These are phyloP conservation scores for Naumovozyma baii DNA, from an alignment of 805 yeast species.

Conservation along the genomic window DNA sequence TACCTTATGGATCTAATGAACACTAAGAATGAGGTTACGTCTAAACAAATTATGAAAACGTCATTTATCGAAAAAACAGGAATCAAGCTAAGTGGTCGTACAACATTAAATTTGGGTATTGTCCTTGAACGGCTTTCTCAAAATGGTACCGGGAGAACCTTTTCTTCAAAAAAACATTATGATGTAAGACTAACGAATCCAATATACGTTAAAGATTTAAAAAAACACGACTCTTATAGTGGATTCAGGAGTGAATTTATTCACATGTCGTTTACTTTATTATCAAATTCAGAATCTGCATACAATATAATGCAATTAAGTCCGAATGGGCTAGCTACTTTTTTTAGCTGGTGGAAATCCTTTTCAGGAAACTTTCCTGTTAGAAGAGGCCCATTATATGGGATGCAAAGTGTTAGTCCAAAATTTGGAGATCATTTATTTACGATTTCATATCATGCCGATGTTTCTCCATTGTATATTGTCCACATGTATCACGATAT, in stretches of 20 bases:
- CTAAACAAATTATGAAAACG: constrained; percentile 16
- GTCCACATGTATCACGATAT: constrained; percentile 55
- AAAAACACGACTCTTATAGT: constrained; percentile 64
- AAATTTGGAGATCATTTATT: constrained; percentile 68
- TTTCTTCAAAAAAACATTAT: constrained; percentile 49
- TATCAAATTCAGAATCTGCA: constrained; percentile 33
- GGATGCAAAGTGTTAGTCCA: constrained; percentile 41
- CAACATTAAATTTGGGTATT: constrained; percentile 48
- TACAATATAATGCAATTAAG: constrained; percentile 71
- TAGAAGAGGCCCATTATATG: constrained; percentile 64
- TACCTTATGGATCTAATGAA: constrained; percentile 32
- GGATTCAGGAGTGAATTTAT: constrained; percentile 77
- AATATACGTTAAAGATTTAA: constrained; percentile 35
- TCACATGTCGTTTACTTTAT: constrained; percentile 55
- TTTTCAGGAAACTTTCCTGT: constrained; percentile 79
- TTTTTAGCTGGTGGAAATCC: constrained; percentile 77
- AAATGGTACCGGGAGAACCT: constrained; percentile 33
- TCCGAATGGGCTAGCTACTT: constrained; percentile 57
- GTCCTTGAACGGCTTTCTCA: constrained; percentile 40
- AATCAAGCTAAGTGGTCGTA: constrained; percentile 51
- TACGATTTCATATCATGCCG: constrained; percentile 72
- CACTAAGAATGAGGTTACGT: constrained; percentile 10
- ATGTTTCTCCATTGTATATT: constrained; percentile 60
- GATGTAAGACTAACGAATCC: constrained; percentile 52
- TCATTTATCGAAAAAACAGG: constrained; percentile 42